Evolutionary conservation across 352 stramenopile genomes (phyloP), one percentile per base, ranked within the genome.

Genomic region (Globisporangium parvum): DNA sequence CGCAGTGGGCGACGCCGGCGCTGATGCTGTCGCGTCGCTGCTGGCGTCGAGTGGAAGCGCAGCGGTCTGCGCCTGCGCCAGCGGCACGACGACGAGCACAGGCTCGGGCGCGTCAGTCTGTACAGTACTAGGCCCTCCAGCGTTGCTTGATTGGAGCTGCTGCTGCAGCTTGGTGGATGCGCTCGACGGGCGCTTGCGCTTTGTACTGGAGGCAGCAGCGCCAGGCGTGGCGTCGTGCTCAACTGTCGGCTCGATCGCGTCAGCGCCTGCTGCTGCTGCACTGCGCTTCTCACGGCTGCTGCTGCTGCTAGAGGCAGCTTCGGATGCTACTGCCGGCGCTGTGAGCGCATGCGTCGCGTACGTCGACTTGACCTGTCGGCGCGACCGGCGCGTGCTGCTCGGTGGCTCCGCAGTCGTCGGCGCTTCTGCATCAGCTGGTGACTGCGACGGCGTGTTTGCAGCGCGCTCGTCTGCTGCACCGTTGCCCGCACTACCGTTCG

Each of bases 351-450:
- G 26, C 24, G 57, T 63, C 17, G 53, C 58, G 42, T 64, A 64
- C 49, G 61, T 63, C 24, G 65, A 66, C 62, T 70, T 70, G 58
- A 57, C 51, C 39, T 56, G 60, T 14, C 66, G 66, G 33, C 65
- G 62, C 37, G 66, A 70, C 15, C 66, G 66, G 24, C 66, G 62
- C 52, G 37, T 20, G 41, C n/a, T 60, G 51, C 40, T 56, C 51
- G 28, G 51, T 20, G 18, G 18, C 2, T 47, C 51, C 6, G 8
- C 23, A n/a, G 39, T 39, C 51, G 41, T 24, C 42, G 28, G 37
- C 51, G 21, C 39, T 18, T 45, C 41, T 47, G 41, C 41, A 11
- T 21, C 20, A 8, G 39, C n/a, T 20, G 18, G 11, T 12, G n/a
- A n/a, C 26, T 23, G 26, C 14, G 47, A 18, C 26, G 31, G 24